These are phyloP conservation scores for Tuctoria greenei DNA, from an alignment of 176 grass and related monocot genomes.

Conservation along the genomic window DNA sequence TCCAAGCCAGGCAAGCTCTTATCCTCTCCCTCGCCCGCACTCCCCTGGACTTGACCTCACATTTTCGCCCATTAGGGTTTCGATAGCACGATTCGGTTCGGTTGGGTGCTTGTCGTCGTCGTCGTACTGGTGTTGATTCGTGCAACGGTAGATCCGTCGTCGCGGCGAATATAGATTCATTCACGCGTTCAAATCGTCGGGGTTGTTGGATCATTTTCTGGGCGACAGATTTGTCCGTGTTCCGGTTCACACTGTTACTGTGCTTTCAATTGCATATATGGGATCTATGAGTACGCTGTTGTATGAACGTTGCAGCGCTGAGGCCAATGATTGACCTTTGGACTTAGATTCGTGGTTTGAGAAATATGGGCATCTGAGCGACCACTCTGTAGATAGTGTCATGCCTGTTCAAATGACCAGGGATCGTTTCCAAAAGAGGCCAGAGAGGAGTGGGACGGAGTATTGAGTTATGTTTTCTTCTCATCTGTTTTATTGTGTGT, in stretches of 20 bases:
- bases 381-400: neutral
- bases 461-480: neutral
- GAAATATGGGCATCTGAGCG: neutral
- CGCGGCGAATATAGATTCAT: neutral
- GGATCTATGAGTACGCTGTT: neutral
- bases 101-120: neutral
- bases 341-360: neutral
- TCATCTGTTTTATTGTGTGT: neutral
- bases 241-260: neutral
- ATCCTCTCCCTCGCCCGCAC: neutral
- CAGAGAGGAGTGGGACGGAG: neutral
- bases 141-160: slow-evolving; percentile 18
- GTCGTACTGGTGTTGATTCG: neutral
- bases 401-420: neutral
- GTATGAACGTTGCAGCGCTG: neutral
- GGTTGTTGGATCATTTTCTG: neutral
- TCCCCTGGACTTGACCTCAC: neutral
- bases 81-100: neutral
- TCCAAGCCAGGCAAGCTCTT: slow-evolving; percentile 60
- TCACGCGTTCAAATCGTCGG: neutral
- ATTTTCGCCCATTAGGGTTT: slow-evolving; percentile 23
- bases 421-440: neutral
- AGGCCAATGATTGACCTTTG: neutral
- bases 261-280: neutral
- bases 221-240: neutral